phyloP scores from a whole-genome alignment of 495 filamentous ascomycete species.

The Aspergillus mulundensis region DNA sequence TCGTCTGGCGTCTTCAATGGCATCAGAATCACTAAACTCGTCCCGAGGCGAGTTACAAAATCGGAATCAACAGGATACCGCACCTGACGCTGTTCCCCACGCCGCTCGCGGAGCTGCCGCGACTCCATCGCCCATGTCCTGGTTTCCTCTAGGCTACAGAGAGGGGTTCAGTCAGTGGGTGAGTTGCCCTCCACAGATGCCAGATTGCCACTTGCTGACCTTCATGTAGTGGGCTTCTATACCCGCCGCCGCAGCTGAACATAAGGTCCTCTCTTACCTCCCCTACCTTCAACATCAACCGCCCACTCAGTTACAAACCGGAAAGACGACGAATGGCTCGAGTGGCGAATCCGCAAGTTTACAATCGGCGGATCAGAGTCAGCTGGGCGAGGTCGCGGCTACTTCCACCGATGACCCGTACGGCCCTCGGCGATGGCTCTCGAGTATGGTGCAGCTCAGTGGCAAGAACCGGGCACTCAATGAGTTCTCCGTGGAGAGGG shows the following conservation, averaged over 20 bases:
- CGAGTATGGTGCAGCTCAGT: constrained; percentile 74
- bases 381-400: constrained; percentile 34
- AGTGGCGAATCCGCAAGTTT: constrained; percentile 40
- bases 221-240: constrained; percentile 70
- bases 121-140: constrained; percentile 32
- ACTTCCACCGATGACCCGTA: constrained; percentile 68
- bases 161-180: constrained; percentile 94
- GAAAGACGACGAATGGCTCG: constrained; percentile 43
- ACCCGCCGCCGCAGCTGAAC: constrained; percentile 80
- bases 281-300: constrained; percentile 75
- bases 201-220: constrained; percentile 10
- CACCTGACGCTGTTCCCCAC: constrained; percentile 37
- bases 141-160: constrained; percentile 86
- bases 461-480: constrained; percentile 87
- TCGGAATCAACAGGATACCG: constrained; percentile 45
- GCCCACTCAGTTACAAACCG: constrained; percentile 66
- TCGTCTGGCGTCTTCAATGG: constrained; percentile 34
- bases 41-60: constrained; percentile 26
- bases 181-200: constrained; percentile 25
- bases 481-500: constrained; percentile 84
- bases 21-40: constrained; percentile 37
- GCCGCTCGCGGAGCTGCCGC: constrained; percentile 41
- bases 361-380: constrained; percentile 35
- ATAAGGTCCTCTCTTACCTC: constrained; percentile 81
- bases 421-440: constrained; percentile 82